Percentiles rank a stretch among this genome's conserved stretches.
Evolutionary conservation across 2,329 filamentous ascomycete genomes (phyloP).

Genomic region (Dendryphion nanum): DNA sequence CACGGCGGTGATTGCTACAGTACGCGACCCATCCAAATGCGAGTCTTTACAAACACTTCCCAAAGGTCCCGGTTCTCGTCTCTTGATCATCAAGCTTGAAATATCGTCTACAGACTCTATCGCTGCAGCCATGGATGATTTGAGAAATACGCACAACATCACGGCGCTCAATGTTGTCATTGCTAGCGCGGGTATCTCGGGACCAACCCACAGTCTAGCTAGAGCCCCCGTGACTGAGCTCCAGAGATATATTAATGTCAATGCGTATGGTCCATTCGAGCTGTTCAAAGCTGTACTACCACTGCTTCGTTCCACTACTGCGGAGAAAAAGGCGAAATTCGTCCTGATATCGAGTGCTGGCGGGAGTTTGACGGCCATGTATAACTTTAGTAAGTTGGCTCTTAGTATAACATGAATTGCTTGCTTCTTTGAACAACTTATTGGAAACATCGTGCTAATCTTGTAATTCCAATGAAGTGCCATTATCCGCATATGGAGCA

Average conservation of each 20-base stretch:
- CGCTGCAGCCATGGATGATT: conserved; percentile 20
- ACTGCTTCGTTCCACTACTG: conserved; percentile 12
- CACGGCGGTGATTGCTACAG: conserved; percentile 42
- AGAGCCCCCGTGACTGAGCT: conserved; percentile 5
- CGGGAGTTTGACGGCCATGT: conserved; percentile 12
- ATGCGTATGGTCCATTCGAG: conserved; percentile 16
- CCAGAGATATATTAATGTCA: conserved; percentile 12
- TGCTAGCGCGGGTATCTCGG: conserved; percentile 38
- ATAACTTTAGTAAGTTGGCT: not conserved
- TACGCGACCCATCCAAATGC: conserved; percentile 31
- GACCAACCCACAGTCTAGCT: conserved; percentile 1
- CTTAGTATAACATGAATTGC: too few relatives aligned
- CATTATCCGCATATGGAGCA: conserved; percentile 17
- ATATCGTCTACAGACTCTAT: conserved; percentile 21
- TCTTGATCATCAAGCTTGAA: conserved; percentile 12
- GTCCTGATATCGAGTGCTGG: conserved; percentile 12
- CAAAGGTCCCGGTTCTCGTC: conserved; percentile 11
- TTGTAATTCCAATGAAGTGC: too few relatives aligned
- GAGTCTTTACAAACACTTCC: conserved; percentile 22
- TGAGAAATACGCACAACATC: conserved; percentile 10
- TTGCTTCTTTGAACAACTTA: too few relatives aligned
- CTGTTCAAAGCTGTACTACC: conserved; percentile 11
- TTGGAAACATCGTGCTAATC: too few relatives aligned
- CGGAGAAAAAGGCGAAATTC: conserved; percentile 10
- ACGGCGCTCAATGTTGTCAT: conserved; percentile 34